Evolutionary conservation across 2,329 filamentous ascomycete genomes (phyloP).

Genomic region (Fusarium sp.): DNA sequence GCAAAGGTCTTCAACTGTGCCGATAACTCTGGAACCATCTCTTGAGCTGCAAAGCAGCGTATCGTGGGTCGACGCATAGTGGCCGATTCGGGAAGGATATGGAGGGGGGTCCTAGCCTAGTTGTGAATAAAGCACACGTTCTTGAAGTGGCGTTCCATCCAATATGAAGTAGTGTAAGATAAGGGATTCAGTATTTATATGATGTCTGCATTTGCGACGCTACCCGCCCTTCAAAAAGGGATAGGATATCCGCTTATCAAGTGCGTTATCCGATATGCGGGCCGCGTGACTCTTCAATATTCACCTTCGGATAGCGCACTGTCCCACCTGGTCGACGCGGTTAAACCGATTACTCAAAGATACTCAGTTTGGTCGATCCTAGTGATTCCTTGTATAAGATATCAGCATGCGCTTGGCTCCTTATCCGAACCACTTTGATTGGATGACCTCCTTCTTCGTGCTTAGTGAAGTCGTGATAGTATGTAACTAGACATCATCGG

Average conservation of each 20-base stretch:
- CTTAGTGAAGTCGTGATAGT: no score
- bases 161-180: not conserved
- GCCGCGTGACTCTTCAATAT: not conserved
- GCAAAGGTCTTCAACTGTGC: not conserved
- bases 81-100: not conserved
- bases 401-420: not conserved
- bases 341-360: not conserved
- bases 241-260: not conserved
- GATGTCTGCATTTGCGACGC: not conserved
- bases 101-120: not conserved
- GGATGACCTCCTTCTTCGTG: no score
- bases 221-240: not conserved
- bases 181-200: not conserved
- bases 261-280: not conserved
- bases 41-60: not conserved
- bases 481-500: not conserved
- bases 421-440: not conserved
- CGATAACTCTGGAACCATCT: slow-evolving; percentile 1
- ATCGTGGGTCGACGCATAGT: accelerated
- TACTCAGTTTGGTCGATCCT: not conserved
- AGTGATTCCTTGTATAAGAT: not conserved
- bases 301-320: not conserved
- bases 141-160: not conserved
- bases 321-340: not conserved
- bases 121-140: not conserved